Conservation (phyloP, 805 yeast species). For the Schizosaccharomyces japonicus region DNA sequence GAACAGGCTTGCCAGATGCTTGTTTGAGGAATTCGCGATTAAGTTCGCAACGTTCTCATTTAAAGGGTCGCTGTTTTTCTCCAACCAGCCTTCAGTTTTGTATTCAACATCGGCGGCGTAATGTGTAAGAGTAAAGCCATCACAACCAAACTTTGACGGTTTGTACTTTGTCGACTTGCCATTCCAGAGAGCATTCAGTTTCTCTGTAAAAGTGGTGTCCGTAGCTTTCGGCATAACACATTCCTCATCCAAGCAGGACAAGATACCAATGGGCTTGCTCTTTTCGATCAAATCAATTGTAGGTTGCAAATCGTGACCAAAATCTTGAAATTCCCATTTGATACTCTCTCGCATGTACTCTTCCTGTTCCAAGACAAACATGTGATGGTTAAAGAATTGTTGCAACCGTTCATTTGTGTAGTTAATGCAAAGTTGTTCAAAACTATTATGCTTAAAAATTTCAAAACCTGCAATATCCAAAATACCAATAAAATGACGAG, state of each 20-base stretch:
- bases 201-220: conserved; percentile 61
- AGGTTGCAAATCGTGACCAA: conserved; percentile 82
- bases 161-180: conserved; percentile 32
- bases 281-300: conserved; percentile 81
- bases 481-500: conserved; percentile 44
- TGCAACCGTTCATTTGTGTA: conserved; percentile 91
- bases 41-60: conserved; percentile 48
- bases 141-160: conserved; percentile 37
- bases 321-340: conserved; percentile 81
- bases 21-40: conserved; percentile 32
- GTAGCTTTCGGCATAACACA: conserved; percentile 81
- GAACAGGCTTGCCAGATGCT: conserved; percentile 35
- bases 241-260: conserved; percentile 78
- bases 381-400: conserved; percentile 87
- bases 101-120: conserved; percentile 96
- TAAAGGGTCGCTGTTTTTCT: conserved; percentile 82
- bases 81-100: conserved; percentile 74
- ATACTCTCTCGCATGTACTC: conserved; percentile 86
- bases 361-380: conserved; percentile 90
- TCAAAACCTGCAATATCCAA: conserved; percentile 95
- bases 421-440: conserved; percentile 90
- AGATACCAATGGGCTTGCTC: conserved; percentile 48
- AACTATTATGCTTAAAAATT: conserved; percentile 82
- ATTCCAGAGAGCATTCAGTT: conserved; percentile 43
- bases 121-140: conserved; percentile 63